These are phyloP conservation scores for Scleromitrula shiraiana DNA, from an alignment of 2,329 filamentous ascomycete species.

Conservation along the genomic window DNA sequence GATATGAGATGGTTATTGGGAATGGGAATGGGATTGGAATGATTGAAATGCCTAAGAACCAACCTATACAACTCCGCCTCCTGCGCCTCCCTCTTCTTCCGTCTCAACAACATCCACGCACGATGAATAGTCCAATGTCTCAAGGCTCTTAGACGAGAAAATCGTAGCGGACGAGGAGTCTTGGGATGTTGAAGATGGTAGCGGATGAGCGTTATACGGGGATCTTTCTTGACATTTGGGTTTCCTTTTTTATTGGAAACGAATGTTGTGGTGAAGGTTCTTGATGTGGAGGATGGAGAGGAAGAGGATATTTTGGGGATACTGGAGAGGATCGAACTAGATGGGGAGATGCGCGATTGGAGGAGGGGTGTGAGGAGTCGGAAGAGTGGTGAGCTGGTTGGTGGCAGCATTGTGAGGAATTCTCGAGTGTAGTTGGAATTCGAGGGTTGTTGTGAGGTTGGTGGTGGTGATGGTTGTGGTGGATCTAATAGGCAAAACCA, in stretches of 20 bases:
- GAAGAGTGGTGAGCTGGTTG: constrained; percentile 18
- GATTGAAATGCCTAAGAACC: no score
- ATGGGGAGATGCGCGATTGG: no score
- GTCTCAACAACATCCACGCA: constrained; percentile 77
- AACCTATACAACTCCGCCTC: constrained; percentile 67
- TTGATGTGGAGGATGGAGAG: constrained; percentile 2
- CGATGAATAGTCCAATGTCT: constrained; percentile 99
- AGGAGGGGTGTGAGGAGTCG: constrained; percentile 24
- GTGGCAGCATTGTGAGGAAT: constrained; percentile 16
- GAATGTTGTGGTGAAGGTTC: constrained; percentile 19
- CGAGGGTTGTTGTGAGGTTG: not conserved
- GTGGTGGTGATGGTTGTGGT: not conserved
- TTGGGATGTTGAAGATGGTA: constrained; percentile 63
- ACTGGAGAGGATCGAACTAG: constrained; percentile 15
- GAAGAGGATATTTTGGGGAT: constrained; percentile 1
- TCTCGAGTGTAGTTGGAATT: not conserved
- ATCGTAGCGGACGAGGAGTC: constrained; percentile 71
- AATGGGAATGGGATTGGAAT: no score
- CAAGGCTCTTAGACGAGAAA: constrained; percentile 78
- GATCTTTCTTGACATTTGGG: constrained; percentile 20
- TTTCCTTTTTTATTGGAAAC: constrained; percentile 7
- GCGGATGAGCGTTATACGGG: constrained; percentile 47
- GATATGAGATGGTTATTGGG: not conserved
- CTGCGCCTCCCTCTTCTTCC: constrained; percentile 55
- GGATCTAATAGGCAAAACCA: not conserved